Base-by-base conservation (phyloP, 2,329 filamentous ascomycete genomes). In the Paecilomyces formosus region DNA sequence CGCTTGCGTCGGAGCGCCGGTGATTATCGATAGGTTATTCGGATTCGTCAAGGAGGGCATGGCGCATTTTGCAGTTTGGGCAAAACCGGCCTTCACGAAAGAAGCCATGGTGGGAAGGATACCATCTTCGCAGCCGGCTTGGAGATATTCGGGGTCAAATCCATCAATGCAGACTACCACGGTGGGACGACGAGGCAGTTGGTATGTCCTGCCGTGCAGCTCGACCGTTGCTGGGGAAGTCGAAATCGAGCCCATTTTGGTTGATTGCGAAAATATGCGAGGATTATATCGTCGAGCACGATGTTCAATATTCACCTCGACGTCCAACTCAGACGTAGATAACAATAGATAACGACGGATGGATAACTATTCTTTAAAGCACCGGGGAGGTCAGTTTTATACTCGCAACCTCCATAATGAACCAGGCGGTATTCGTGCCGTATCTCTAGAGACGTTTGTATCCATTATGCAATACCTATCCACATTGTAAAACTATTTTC, bases 31-130 rank as follows among this genome's bases (percentile, higher is more conserved):
- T 3, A 77, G 68, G 57, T 78, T 78, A 66, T 78, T 78, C 3
- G 76, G 74, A 57, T 78, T 78, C 11, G 76, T 78, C 58, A 78
- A 73, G 0, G 76, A 75, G 0, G 76, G 76, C 75, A 79, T 78
- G 31, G 70, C 69, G 52, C 69, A 70, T 45, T 73, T 68, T 0
- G 75, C 76, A 0, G 71, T 74, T 1, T 64, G 63, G 55, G 76
- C 71, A 62, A 79, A 78, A 5, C 76, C 76, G 4, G 61, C 55
- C 5, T 72, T 58, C 6, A 71, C 60, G 54, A 76, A 72, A 11
- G 57, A 59, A 30, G 63, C 64, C 56, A 75, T 60, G 45, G 66
- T 73, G 12, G 75, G 74, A 9, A 76, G 57, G 45, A 71, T 70
- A 7, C 71, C 74, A 53, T 68, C 66, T 2, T 66, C 58, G 22